Evolutionary conservation across 2,329 filamentous ascomycete species (phyloP), one percentile per base, ranked within the genome.

Genomic region (Calonectria hawksworthii): DNA sequence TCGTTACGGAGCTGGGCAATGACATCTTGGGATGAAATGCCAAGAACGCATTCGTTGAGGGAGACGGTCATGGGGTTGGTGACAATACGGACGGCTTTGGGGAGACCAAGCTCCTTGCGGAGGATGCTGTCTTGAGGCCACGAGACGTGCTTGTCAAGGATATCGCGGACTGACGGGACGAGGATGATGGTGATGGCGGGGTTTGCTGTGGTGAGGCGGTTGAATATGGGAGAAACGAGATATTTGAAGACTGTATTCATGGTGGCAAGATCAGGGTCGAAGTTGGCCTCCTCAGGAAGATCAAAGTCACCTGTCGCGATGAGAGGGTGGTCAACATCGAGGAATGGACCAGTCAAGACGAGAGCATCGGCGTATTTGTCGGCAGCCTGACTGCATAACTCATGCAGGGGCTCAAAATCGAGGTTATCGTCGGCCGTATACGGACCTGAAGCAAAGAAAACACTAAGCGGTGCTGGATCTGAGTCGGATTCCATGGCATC

Each of bases 371-470:
- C 94, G 77, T 92, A 93, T 28, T 90, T 91, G 77, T 95, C 92
- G 21, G 92, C 92, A 11, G 96, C 96, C 80, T 93, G 93, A 78
- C 91, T 90, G 83, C 96, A 96, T 21, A 99, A 89, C 36, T 94
- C 92, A 80, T 96, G 93, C 2, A 99, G 88, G 10, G 96, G 94
- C 81, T 98, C 94, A 82, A 96, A 99, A 78, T 96, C 94, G 59
- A 99, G 92, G 82, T 98, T 98, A 81, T 96, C 94, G 79, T 99
- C 96, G 3, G 96, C 92, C 0, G 96, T 98, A 85, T 98, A 99
- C 0, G 97, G 97, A 0, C 97, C 97, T 0, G 95, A 92, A 2
- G 94, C 95, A 73, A 96, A 90, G 47, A 98, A 85, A 66, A 98
- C 88, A 80, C 90, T 96, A 23, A 99, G 86, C 0, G 96, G 96